Conservation (phyloP, 2,329 filamentous ascomycete species). For the Fusarium piperis region DNA sequence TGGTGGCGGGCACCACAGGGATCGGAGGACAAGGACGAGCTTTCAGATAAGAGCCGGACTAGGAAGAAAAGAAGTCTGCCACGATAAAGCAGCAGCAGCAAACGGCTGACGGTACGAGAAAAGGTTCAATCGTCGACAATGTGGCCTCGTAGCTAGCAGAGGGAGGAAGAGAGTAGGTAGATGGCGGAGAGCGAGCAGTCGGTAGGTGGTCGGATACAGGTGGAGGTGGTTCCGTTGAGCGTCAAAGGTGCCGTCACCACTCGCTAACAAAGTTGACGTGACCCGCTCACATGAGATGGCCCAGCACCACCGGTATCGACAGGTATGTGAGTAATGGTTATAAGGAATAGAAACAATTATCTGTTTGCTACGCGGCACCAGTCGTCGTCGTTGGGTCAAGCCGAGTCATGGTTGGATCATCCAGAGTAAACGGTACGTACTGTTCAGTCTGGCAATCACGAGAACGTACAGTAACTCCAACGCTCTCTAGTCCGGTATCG, state of each 20-base stretch:
- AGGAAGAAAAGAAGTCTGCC: neutral
- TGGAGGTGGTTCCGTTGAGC: conserved; percentile 36
- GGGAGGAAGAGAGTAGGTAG: conserved; percentile 24
- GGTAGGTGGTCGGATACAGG: conserved; percentile 33
- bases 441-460: conserved; percentile 37
- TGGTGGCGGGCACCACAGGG: conserved; percentile 19
- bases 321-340: neutral
- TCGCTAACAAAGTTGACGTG: conserved; percentile 14
- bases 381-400: neutral
- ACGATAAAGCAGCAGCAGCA: neutral
- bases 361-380: neutral
- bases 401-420: conserved; percentile 32
- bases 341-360: neutral
- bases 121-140: conserved; percentile 19
- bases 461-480: conserved; percentile 13
- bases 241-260: conserved; percentile 40
- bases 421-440: conserved; percentile 8
- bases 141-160: conserved; percentile 25
- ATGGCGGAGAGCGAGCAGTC: conserved; percentile 34
- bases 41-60: conserved; percentile 14
- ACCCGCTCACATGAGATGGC: conserved; percentile 19
- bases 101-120: conserved; percentile 9
- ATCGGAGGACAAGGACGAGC: conserved; percentile 23
- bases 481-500: conserved; percentile 12
- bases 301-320: neutral